Base-by-base conservation (phyloP, 2,329 filamentous ascomycete species). In the Arthrobotrys sphaeroides region DNA sequence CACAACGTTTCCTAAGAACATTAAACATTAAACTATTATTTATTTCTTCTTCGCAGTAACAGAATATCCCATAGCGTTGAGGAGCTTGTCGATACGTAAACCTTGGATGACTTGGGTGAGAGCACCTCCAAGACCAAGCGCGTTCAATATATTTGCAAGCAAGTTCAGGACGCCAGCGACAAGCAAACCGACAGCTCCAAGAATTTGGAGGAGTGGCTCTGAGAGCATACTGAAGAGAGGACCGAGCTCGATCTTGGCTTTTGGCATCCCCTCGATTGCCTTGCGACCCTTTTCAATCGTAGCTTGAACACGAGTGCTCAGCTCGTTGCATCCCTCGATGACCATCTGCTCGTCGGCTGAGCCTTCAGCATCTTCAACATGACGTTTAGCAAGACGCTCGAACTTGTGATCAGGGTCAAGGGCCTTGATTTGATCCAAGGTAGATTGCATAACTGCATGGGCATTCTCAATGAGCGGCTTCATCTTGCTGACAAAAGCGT, bases 201-300 rank as follows among this genome's bases (percentile, higher is more conserved):
- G 87, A 81, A 97, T 97, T 86, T 97, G 94, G 87, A 93, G 92
- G 20, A 97, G 85, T 9, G 94, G 94, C 85, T 97, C 92, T 36
- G 81, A 79, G 10, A 95, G 85, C 55, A 97, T 85, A 28, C 85
- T 89, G 93, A 93, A 96, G 26, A 97, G 88, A 9, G 94, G 93
- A 84, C 94, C 97, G 75, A 97, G 87, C 85, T 94, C 90, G 87
- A 96, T 94, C 90, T 97, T 96, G 45, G 93, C 94, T 79, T 96
- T 91, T 4, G 94, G 93, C 91, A 97, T 95, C 81, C 92, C 91
- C 80, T 91, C 89, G 76, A 97, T 91, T 85, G 92, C 91, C 85
- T 90, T 91, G 88, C 94, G 95, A 24, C 91, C 91, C 77, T 90
- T 90, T 81, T 97, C 93, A 79, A 97, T 94, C 20, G 90, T 92